phyloP scores from a whole-genome alignment of 352 stramenopile genomes.

The Peronospora tabacina region DNA sequence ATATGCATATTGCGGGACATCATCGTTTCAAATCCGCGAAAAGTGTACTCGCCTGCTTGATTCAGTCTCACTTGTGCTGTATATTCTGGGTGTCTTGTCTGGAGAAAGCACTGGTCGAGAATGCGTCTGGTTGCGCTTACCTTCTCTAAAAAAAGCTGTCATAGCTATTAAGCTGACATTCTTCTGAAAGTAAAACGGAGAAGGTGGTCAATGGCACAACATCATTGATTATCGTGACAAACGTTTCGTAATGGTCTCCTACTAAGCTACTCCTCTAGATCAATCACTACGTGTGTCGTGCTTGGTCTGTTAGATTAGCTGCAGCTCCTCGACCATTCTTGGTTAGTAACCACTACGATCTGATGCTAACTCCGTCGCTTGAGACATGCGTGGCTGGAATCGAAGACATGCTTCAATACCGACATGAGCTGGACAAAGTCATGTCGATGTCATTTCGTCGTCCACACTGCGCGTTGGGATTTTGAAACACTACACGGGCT shows the following conservation, averaged over 20 bases:
- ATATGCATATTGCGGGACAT: constrained; percentile 32
- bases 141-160: constrained; percentile 3
- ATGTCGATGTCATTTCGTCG: too few relatives aligned
- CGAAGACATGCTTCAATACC: too few relatives aligned
- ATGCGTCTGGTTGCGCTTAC: constrained; percentile 4
- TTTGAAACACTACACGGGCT: too few relatives aligned
- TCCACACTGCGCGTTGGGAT: too few relatives aligned
- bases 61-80: constrained; percentile 23
- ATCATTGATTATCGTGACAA: neutral
- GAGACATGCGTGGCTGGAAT: constrained; percentile 63
- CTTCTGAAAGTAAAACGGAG: constrained; percentile 2
- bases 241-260: constrained; percentile 1
- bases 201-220: neutral
- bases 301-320: constrained; percentile 44
- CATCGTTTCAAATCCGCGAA: constrained; percentile 27
- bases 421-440: too few relatives aligned
- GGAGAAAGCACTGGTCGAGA: constrained; percentile 7
- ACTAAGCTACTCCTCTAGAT: too few relatives aligned
- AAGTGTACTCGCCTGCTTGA: constrained; percentile 23
- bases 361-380: constrained; percentile 39
- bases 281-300: too few relatives aligned
- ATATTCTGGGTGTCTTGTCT: constrained; percentile 19
- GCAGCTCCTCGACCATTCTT: constrained; percentile 39
- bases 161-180: constrained; percentile 10
- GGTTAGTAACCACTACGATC: constrained; percentile 37